Conservation (phyloP, 208 protist species). For the Leishmania tropica region DNA sequence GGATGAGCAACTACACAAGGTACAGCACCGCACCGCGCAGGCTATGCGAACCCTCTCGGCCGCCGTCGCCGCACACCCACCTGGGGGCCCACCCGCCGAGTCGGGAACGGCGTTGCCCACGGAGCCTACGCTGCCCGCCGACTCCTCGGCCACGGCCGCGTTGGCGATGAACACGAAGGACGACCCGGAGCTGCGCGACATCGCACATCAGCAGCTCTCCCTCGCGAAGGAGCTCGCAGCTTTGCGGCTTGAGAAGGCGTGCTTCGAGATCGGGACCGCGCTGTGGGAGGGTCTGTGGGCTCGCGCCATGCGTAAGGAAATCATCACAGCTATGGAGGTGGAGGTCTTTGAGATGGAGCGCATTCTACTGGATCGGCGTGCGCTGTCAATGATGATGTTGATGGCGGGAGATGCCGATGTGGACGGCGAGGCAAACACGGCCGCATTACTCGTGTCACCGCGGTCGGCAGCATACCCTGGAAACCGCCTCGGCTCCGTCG, state of each 20-base stretch:
- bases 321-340: constrained; percentile 58
- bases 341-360: constrained; percentile 72
- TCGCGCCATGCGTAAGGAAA: constrained; percentile 76
- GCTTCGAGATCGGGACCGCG: constrained; percentile 64
- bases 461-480: neutral
- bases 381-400: constrained; percentile 38
- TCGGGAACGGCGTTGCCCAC: constrained; percentile 7
- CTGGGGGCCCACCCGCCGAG: constrained; percentile 8
- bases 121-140: constrained; percentile 23
- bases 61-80: constrained; percentile 25
- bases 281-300: constrained; percentile 88
- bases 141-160: constrained; percentile 14
- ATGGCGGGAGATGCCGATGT: constrained; percentile 12
- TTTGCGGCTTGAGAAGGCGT: constrained; percentile 73
- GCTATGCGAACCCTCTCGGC: constrained; percentile 27
- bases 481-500: neutral
- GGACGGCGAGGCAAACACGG: neutral
- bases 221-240: constrained; percentile 71
- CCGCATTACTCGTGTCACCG: neutral
- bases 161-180: constrained; percentile 32
- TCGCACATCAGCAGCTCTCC: constrained; percentile 74
- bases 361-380: constrained; percentile 59
- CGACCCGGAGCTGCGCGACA: constrained; percentile 67
- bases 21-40: constrained; percentile 31
- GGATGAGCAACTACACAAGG: constrained; percentile 65